phyloP scores from a whole-genome alignment of 2,329 filamentous ascomycete species.

The Penicillium frequentans region DNA sequence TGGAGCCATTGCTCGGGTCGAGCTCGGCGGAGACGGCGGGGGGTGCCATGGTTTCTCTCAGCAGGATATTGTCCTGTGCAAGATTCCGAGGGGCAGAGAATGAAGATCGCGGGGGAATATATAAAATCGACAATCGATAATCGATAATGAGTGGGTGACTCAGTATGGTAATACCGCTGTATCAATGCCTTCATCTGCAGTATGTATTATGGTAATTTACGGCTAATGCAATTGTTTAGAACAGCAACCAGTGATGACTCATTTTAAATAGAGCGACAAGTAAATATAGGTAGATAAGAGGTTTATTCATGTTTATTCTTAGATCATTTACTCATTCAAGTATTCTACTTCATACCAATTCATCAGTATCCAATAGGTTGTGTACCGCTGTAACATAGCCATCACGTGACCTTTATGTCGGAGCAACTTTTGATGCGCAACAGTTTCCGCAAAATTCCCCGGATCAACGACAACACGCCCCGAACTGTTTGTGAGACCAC shows the following conservation, averaged over 20 bases:
- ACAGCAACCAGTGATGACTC: not conserved
- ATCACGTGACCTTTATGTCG: slow-evolving; percentile 24
- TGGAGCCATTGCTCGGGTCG: slow-evolving; percentile 54
- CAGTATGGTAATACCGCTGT: slow-evolving; percentile 10
- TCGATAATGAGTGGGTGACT: slow-evolving; percentile 16
- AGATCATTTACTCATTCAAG: not conserved
- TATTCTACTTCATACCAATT: not conserved
- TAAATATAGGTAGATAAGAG: not conserved
- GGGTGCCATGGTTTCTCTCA: slow-evolving; percentile 39
- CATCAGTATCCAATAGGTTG: not conserved
- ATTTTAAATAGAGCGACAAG: not conserved
- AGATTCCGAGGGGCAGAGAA: slow-evolving; percentile 20
- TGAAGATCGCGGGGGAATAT: slow-evolving; percentile 24
- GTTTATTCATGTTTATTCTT: too few relatives aligned
- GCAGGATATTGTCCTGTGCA: slow-evolving; percentile 24
- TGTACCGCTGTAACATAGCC: not conserved
- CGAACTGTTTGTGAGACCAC: slow-evolving; percentile 3
- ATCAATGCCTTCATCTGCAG: not conserved
- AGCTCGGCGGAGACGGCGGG: slow-evolving; percentile 55
- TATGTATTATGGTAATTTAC: slow-evolving; percentile 3
- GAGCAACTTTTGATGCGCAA: slow-evolving; percentile 26
- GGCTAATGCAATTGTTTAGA: not conserved
- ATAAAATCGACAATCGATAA: slow-evolving; percentile 26
- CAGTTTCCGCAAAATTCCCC: slow-evolving; percentile 26
- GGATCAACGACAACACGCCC: slow-evolving; percentile 16